Evolutionary conservation across 139 green algal genomes (phyloP).

Genomic region (Axilococcus clingmanii): DNA sequence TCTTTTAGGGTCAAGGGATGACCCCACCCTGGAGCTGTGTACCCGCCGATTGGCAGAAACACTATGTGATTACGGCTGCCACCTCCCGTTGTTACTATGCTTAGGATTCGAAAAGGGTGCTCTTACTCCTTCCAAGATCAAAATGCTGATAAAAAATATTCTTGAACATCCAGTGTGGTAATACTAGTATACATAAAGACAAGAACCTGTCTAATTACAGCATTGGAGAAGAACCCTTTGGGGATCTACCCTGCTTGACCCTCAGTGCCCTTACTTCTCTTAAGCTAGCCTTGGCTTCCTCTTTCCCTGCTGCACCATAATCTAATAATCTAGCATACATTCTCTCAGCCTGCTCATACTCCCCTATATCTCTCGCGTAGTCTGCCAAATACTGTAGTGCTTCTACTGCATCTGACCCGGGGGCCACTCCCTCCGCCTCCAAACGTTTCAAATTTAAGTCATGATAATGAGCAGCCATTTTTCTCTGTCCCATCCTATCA

Average conservation of each 20-base stretch:
- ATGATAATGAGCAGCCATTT: conserved; percentile 66
- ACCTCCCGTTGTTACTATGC: conserved; percentile 21
- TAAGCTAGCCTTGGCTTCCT: conserved; percentile 74
- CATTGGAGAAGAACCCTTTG: background rate
- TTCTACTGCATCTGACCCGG: conserved; percentile 58
- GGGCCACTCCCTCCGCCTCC: conserved; percentile 38
- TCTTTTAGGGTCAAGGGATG: conserved; percentile 22
- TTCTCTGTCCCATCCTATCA: conserved; percentile 33
- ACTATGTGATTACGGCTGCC: conserved; percentile 6
- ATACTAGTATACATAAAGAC: too few species aligned
- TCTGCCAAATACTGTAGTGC: conserved; percentile 77
- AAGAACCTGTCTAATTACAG: too few species aligned
- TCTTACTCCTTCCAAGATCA: too few species aligned
- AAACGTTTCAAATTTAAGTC: conserved; percentile 59
- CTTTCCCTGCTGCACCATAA: conserved; percentile 56
- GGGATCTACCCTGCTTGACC: background rate
- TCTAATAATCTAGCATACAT: conserved; percentile 74
- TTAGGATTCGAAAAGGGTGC: too few species aligned
- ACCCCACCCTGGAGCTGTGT: conserved; percentile 20
- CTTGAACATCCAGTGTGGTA: too few species aligned
- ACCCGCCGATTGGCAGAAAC: conserved; percentile 23
- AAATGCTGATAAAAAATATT: too few species aligned
- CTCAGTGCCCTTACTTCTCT: conserved; percentile 50
- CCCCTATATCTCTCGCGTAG: conserved; percentile 47
- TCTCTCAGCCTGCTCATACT: conserved; percentile 44